Base-by-base conservation (phyloP, 306 rosid species). In the Gynostemma pentaphyllum region DNA sequence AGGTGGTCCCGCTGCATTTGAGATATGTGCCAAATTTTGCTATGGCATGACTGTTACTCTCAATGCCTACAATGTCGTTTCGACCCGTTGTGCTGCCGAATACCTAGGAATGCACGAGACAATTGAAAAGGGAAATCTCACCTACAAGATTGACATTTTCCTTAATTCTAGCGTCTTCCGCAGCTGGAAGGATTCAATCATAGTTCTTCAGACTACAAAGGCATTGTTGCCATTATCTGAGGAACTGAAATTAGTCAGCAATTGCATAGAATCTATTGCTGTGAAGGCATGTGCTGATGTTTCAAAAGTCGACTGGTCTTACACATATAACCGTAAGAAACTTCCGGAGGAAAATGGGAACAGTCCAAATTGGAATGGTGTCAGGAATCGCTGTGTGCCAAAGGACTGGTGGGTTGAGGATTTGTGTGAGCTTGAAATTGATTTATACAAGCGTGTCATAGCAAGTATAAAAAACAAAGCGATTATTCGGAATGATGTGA, bases 321-420 rank as follows among this genome's bases (percentile, higher is more conserved):
- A 86, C 62, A 72, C 94, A 32, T 88, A 94, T 74, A 88, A 94
- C 45, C 79, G 94, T 24, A 86, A 86, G 80, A 94, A 86, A 78
- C 82, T 94, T 5, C 82, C 76, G 0, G 97, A 94, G 78, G 97
- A 88, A 72, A 92, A 82, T 3, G 87, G 84, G 67, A 70, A 74
- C 10, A 85, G 82, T 64, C 75, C 78, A 41, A 77, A 80, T 69
- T 83, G 72, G 76, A 80, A 79, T 54, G 87, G 85, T 24, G 65
- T 79, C 54, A 80, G 86, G 78, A 80, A 70, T 64, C 83, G 89
- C 28, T 62, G 64, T 23, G 99, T 94, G 75, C 99, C 97, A 34
- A 83, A 75, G 59, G 99, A 88, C 74, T 94, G 99, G 99, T 94
- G 99, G 99, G 95, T 86, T 68, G 97, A 84, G 78, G 97, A 88